Conservation (phyloP, 345 rosid species). For the Anastatica hierochuntica region DNA sequence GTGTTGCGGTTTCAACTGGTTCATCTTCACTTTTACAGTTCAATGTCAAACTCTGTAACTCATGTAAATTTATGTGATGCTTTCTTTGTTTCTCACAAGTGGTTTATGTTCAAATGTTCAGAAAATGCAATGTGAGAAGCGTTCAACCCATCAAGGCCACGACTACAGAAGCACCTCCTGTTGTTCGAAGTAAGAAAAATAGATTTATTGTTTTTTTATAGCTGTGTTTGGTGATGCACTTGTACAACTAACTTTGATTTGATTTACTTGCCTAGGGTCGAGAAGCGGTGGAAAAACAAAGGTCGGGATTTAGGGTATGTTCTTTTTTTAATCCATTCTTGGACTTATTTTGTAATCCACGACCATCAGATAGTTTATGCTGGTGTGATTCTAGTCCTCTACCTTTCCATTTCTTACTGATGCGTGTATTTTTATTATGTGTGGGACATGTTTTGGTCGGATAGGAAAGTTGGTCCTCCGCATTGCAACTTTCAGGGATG, state of each 20-base stretch:
- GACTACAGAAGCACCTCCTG: slow-evolving; percentile 64
- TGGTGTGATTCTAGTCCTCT: background rate
- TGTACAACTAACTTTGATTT: slow-evolving; percentile 4
- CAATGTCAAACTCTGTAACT: slow-evolving; percentile 25
- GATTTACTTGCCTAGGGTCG: slow-evolving; percentile 34
- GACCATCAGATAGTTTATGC: background rate
- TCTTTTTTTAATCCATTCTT: background rate
- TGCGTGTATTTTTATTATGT: background rate
- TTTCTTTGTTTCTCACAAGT: background rate
- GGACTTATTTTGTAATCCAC: background rate
- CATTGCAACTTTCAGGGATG: slow-evolving; percentile 74
- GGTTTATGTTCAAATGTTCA: slow-evolving; percentile 15
- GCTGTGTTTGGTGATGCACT: slow-evolving; percentile 5
- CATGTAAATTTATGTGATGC: background rate
- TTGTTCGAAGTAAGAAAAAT: slow-evolving; percentile 41
- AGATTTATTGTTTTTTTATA: background rate
- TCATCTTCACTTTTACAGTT: slow-evolving; percentile 51
- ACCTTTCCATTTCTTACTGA: background rate
- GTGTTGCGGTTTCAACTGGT: slow-evolving; percentile 32
- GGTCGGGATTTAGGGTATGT: slow-evolving; percentile 82
- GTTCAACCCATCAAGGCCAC: slow-evolving; percentile 63
- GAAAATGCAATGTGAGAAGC: slow-evolving; percentile 31
- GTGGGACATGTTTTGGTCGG: slow-evolving; percentile 78
- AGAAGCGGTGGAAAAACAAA: slow-evolving; percentile 47
- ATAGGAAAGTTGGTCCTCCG: slow-evolving; percentile 90